Evolutionary conservation across 2,329 filamentous ascomycete genomes (phyloP), one percentile per base, ranked within the genome.

Genomic region (Colletotrichum acutatum): DNA sequence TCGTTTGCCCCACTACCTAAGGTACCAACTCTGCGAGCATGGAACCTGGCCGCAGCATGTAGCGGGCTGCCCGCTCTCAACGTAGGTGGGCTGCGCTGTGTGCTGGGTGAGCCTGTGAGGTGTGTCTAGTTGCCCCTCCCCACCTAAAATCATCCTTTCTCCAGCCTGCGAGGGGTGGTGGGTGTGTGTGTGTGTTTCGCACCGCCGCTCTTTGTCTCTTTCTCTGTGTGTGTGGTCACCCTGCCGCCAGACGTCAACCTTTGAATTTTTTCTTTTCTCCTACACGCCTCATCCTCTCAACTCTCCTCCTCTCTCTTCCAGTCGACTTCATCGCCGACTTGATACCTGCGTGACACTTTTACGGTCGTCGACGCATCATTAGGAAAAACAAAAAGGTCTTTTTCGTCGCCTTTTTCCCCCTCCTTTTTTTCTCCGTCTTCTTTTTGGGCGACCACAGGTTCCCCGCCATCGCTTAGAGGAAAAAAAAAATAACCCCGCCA

Each of bases 391-490:
- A 52, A 16, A 19, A 61, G 49, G 54, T 26, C 46, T 30, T 64
- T 9, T 34, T 64, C 59, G n/a, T n/a, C 19, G 30, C 53, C 52
- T 46, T 59, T 60, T 37, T n/a, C 32, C n/a, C 37, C 58, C 62
- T 30, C 56, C 49, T 49, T 60, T 66, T 57, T 61, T 46, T 49
- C 28, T 60, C 52, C 28, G 52, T 66, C 26, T 61, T 66, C 8
- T 46, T 54, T 59, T 70, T 65, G 66, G 59, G 57, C 60, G 66
- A 70, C 70, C 54, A 70, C 14, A 65, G 52, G 66, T 72, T 70
- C 70, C 70, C 70, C 70, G 70, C 70, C 70, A 66, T 70, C 75
- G 75, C 69, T 62, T 68, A 68, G 56, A 34, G 63, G 68, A 72
- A 72, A 67, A 64, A 49, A 62, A 26, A 66, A 58, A 46, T 32